Evolutionary conservation across 805 yeast species (phyloP), one percentile per base, ranked within the genome.

Genomic region (Geotrichum ghanense): DNA sequence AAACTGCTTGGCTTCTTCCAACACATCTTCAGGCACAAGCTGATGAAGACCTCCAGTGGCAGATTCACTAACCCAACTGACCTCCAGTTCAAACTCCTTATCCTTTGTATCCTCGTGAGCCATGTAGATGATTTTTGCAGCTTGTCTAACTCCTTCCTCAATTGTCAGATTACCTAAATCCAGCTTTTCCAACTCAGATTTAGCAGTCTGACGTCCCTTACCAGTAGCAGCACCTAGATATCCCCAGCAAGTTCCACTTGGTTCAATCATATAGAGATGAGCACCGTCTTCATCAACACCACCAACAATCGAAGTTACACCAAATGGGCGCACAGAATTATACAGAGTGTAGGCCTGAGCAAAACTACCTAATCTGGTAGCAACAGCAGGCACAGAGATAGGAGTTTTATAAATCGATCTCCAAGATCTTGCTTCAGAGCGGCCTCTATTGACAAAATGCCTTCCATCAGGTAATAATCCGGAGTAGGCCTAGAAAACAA

Each of bases 101-200:
- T 92, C 98, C 66, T 90, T 92, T 66, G 88, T 87, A 61, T 92
- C 98, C 68, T 92, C 99, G 61, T 94, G 98, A 1, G 97, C 97
- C 53, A 82, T 71, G 60, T 87, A 83, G 58, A 92, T 83, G 61
- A 92, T 88, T 64, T 82, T 83, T 3, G 97, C 97, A 25, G 97
- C 97, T 60, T 84, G 83, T 57, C 84, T 88, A 34, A 92, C 83
- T 3, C 95, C 98, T 19, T 89, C 95, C 55, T 67, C 75, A 3
- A 81, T 84, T 6, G 80, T 69, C 54, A 94, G 68, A 53, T 73
- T 76, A 46, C 79, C 80, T 51, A 79, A 70, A 54, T 86, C 82
- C 49, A 92, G 71, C 65, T 92, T 92, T 66, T 92, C 99, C 56
- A 92, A 75, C 67, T 92, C 98, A 23, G 90, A 83, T 68, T 90